Conservation (phyloP, 495 filamentous ascomycete species). For the Lasiosphaeria miniovina region DNA sequence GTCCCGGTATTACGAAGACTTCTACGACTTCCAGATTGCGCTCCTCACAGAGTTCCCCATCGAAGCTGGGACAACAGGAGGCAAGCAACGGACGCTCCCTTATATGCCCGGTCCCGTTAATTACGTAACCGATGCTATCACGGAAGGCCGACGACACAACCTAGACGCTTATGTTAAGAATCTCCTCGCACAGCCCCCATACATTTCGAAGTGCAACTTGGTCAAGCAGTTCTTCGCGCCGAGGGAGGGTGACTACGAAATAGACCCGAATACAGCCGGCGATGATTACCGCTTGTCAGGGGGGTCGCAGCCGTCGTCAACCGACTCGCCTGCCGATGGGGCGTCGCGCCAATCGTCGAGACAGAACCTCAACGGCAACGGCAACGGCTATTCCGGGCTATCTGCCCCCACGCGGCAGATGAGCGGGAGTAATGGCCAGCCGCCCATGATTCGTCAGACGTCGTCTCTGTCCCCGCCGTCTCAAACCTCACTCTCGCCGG, state of each 20-base stretch:
- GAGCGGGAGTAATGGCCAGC: conserved; percentile 53
- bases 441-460: conserved; percentile 63
- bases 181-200: conserved; percentile 73
- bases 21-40: conserved; percentile 97
- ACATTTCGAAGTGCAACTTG: conserved; percentile 77
- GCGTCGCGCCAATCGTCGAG: conserved; percentile 74
- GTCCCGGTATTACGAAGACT: conserved; percentile 93
- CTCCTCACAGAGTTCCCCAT: conserved; percentile 90
- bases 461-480: conserved; percentile 74
- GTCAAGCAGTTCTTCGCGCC: conserved; percentile 90
- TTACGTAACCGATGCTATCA: conserved; percentile 95
- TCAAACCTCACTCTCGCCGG: conserved; percentile 51
- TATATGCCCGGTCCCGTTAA: conserved; percentile 99
- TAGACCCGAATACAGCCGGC: conserved; percentile 63
- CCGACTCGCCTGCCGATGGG: conserved; percentile 49
- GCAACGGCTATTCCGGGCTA: conserved; percentile 51
- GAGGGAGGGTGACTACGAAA: conserved; percentile 86
- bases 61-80: conserved; percentile 80
- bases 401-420: conserved; percentile 57
- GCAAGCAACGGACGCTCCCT: conserved; percentile 76
- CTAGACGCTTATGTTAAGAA: conserved; percentile 94
- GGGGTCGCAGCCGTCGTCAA: conserved; percentile 69
- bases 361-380: conserved; percentile 61
- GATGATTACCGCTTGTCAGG: conserved; percentile 69
- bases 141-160: conserved; percentile 85